Conservation (phyloP, 768 basidiomycete species). For the Sarcodon aspratus region DNA sequence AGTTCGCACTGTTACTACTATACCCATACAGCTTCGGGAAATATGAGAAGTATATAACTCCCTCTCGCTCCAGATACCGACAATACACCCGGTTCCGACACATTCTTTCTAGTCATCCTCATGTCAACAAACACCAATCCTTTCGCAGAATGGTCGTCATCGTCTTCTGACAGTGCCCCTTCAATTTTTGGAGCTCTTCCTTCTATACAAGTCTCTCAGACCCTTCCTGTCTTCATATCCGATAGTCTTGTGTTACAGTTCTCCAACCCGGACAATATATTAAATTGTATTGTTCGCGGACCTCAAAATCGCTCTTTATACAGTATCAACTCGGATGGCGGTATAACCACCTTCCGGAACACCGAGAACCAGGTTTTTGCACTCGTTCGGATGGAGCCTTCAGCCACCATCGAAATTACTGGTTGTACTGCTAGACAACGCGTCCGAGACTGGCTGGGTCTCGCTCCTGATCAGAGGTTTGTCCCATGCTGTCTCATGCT, state of each 20-base stretch:
- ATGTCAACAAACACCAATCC: conserved; percentile 14
- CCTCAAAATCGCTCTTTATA: conserved; percentile 36
- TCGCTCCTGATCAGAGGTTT: conserved; percentile 36
- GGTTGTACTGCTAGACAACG: conserved; percentile 36
- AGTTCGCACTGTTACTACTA: too few relatives aligned
- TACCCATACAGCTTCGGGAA: too few relatives aligned
- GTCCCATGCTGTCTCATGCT: conserved; percentile 9
- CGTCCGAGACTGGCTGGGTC: conserved; percentile 40
- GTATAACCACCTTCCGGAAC: conserved; percentile 40
- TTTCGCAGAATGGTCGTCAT: conserved; percentile 11
- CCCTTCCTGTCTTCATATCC: conserved; percentile 13
- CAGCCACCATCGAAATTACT: conserved; percentile 40
- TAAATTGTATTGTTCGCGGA: conserved; percentile 44
- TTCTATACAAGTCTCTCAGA: conserved; percentile 22
- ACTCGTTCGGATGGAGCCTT: conserved; percentile 45
- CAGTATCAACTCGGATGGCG: conserved; percentile 36
- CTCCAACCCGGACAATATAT: conserved; percentile 35
- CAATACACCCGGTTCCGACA: too few relatives aligned
- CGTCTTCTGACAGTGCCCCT: conserved; percentile 19
- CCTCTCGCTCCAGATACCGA: too few relatives aligned
- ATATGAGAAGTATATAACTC: too few relatives aligned
- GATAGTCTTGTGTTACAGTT: conserved; percentile 34
- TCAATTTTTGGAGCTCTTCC: conserved; percentile 59
- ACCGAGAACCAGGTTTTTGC: conserved; percentile 34
- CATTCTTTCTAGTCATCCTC: not conserved